phyloP scores from a whole-genome alignment of 192 early-diverging fungal genomes.

The Entophlyctis helioformis region DNA sequence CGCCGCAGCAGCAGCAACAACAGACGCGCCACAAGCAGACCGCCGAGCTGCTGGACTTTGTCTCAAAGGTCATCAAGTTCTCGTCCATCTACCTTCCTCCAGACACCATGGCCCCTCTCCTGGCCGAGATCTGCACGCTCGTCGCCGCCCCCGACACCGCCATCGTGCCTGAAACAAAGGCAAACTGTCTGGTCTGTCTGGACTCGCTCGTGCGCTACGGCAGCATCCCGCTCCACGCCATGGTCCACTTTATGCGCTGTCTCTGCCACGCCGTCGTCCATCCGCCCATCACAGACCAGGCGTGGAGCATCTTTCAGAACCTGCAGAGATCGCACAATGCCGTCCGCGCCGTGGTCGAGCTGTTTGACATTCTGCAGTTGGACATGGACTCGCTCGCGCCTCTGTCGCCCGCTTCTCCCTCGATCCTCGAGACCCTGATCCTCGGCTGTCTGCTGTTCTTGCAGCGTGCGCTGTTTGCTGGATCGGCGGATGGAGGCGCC shows the following conservation, averaged over 20 bases:
- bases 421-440: too few species aligned
- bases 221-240: slow-evolving; percentile 4
- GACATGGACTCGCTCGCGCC: too few species aligned
- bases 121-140: too few species aligned
- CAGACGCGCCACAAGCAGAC: too few species aligned
- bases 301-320: slow-evolving; percentile 51
- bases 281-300: background rate
- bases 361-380: slow-evolving; percentile 38
- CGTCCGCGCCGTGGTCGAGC: slow-evolving; percentile 35
- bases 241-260: slow-evolving; percentile 2
- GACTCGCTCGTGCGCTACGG: slow-evolving; percentile 16
- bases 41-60: slow-evolving; percentile 4
- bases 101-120: too few species aligned
- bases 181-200: slow-evolving; percentile 6
- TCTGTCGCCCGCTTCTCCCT: too few species aligned
- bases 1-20: too few species aligned
- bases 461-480: too few species aligned
- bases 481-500: too few species aligned
- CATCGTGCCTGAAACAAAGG: too few species aligned
- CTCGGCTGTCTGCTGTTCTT: too few species aligned
- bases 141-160: too few species aligned
- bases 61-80: slow-evolving; percentile 19
- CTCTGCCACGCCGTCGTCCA: slow-evolving; percentile 1
- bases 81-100: slow-evolving; percentile 11
- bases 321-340: slow-evolving; percentile 51